phyloP scores from a whole-genome alignment of 345 rosid genomes.

The Salix udensis region DNA sequence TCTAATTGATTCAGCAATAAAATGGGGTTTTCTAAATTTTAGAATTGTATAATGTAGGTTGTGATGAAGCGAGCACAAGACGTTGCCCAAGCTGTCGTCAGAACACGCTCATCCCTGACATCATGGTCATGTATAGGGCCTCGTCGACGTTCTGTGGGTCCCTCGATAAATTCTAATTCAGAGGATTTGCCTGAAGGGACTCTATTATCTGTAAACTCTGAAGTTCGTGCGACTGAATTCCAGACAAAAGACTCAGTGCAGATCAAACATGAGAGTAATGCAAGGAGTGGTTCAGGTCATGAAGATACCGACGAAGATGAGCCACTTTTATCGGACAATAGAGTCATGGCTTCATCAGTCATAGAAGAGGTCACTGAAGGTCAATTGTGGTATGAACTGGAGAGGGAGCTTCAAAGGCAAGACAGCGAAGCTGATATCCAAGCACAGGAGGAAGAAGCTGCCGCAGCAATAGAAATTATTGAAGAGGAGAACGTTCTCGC shows the following conservation, averaged over 20 bases:
- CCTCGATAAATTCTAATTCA: slow-evolving; percentile 37
- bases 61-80: slow-evolving; percentile 88
- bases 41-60: slow-evolving; percentile 39
- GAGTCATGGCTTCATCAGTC: slow-evolving; percentile 31
- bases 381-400: slow-evolving; percentile 80
- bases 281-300: slow-evolving; percentile 42
- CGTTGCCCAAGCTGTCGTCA: slow-evolving; percentile 83
- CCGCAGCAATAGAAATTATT: slow-evolving; percentile 63
- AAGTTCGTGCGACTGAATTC: slow-evolving; percentile 34
- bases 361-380: slow-evolving; percentile 61
- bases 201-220: slow-evolving; percentile 41
- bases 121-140: slow-evolving; percentile 97
- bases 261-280: slow-evolving; percentile 31
- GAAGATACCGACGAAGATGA: slow-evolving; percentile 72
- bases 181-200: slow-evolving; percentile 50
- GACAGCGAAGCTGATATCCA: slow-evolving; percentile 49
- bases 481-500: slow-evolving; percentile 62
- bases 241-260: slow-evolving; percentile 25
- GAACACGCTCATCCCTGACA: slow-evolving; percentile 67
- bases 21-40: neutral
- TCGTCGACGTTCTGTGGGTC: slow-evolving; percentile 56
- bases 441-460: slow-evolving; percentile 75
- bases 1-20: neutral
- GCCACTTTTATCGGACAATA: slow-evolving; percentile 41
- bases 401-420: slow-evolving; percentile 72